Evolutionary conservation across 352 stramenopile species (phyloP), one percentile per base, ranked within the genome.

Genomic region (Globisporangium mamillatum): DNA sequence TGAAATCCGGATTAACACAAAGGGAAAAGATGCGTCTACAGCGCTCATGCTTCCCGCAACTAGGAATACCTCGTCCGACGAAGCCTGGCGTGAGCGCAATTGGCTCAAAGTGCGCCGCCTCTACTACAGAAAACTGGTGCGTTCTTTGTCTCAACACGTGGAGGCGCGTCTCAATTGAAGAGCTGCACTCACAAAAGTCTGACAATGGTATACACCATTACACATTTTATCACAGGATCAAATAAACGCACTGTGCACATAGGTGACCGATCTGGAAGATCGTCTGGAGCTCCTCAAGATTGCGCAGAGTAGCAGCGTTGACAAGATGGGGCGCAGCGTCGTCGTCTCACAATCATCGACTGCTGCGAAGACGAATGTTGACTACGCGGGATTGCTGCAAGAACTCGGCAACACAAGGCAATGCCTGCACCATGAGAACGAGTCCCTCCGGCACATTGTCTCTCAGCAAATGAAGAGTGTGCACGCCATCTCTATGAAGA

Each of bases 41-140:
- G 34, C 34, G 34, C 34, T 41, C 34, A 14, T 9, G 7, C 2
- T 38, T 10, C 32, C 32, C 32, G 4, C 9, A 1, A 38, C 8
- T 3, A 38, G 8, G 32, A 38, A 38, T n/a, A n/a, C n/a, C n/a
- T n/a, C n/a, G n/a, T n/a, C n/a, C 25, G 25, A 29, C 3, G 27
- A 71, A n/a, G 60, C 66, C 32, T 59, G 66, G 2, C 66, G 66
- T 36, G 54, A 67, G 60, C 66, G 60, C 38, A 66, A 71, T 38
- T 52, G 66, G 1, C 41, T 71, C 16, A 66, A 67, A 63, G 66
- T 66, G 22, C 66, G 66, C 0, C 66, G 66, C 12, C 54, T 67
- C 32, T 71, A 71, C 60, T 64, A 71, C 41, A 52, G 66, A 41
- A 71, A 71, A 22, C 60, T 71, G 34, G 66, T 66, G 32, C 55